phyloP scores from a whole-genome alignment of 345 rosid genomes.

The Populus deltoides region DNA sequence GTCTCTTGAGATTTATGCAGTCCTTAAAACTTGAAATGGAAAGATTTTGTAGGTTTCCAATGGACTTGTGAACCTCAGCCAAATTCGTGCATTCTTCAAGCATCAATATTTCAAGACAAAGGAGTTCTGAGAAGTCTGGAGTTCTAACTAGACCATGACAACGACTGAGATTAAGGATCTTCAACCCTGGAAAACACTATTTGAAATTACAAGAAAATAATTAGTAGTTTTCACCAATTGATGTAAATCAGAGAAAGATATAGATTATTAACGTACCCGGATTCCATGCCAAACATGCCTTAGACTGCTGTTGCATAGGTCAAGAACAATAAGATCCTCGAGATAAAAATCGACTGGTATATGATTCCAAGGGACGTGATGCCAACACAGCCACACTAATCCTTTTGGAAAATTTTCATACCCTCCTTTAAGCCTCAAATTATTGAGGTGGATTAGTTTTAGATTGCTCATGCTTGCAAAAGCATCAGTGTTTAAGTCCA shows the following conservation, averaged over 20 bases:
- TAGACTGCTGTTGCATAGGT: not conserved
- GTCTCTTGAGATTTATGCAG: conserved; percentile 21
- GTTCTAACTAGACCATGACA: conserved; percentile 15
- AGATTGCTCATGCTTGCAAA: not conserved
- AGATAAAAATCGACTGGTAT: not conserved
- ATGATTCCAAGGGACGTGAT: not conserved
- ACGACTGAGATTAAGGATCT: conserved; percentile 27
- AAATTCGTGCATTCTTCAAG: conserved; percentile 27
- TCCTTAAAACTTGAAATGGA: conserved; percentile 11
- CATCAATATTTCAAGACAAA: conserved; percentile 27
- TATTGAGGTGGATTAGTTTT: not conserved
- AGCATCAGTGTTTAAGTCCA: not conserved
- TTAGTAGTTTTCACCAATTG: not conserved
- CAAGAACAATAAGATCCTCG: not conserved
- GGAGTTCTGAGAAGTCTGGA: conserved; percentile 23
- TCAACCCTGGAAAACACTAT: conserved; percentile 28
- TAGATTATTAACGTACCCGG: conserved; percentile 2
- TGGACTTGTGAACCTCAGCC: conserved; percentile 23
- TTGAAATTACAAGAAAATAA: not conserved
- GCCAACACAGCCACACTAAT: not conserved
- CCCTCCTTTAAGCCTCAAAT: not conserved
- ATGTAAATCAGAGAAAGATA: not conserved
- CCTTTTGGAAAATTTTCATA: not conserved
- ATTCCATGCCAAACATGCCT: not conserved
- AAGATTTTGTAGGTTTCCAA: conserved; percentile 17